A percentile compares a stretch with the other conserved stretches of the same genome.
Evolutionary conservation across 352 stramenopile genomes (phyloP).

Genomic region (Pythium rishiriense): DNA sequence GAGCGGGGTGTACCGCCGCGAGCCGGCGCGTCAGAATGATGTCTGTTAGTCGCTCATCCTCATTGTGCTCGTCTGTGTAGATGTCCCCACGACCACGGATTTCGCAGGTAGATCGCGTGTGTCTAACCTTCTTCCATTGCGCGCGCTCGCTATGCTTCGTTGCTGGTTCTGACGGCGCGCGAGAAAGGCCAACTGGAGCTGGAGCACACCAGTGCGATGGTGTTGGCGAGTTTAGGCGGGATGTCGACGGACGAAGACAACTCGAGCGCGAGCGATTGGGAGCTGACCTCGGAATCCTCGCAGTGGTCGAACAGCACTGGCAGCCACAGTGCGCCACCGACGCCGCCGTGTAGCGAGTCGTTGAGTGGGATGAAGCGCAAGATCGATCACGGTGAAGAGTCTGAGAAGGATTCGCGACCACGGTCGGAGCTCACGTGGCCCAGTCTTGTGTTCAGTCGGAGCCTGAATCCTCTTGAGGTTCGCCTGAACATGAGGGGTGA

Average conservation of each 20-base stretch:
- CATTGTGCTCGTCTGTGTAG: neutral
- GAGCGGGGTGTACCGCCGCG: neutral
- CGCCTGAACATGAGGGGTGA: conserved; percentile 35
- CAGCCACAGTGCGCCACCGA: neutral
- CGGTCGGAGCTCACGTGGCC: conserved; percentile 18
- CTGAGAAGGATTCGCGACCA: neutral
- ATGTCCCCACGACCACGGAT: neutral
- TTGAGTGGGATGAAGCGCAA: conserved; percentile 15
- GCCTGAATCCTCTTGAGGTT: conserved; percentile 55
- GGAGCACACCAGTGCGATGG: conserved; percentile 21
- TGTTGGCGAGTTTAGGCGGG: conserved; percentile 26
- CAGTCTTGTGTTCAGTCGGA: conserved; percentile 23
- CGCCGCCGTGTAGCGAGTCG: neutral
- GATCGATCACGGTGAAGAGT: neutral
- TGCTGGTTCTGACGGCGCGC: conserved; percentile 1
- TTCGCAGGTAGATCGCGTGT: conserved; percentile 10
- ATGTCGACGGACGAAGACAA: conserved; percentile 4
- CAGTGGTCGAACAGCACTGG: conserved; percentile 13
- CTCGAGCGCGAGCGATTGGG: conserved; percentile 5
- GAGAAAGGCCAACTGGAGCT: conserved; percentile 16
- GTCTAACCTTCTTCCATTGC: neutral
- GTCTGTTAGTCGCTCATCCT: neutral
- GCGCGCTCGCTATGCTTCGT: neutral
- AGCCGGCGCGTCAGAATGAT: conserved; percentile 3
- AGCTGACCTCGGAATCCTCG: conserved; percentile 8